These are phyloP conservation scores for Termitomyces sp. DNA, from an alignment of 768 basidiomycete species.

Conservation along the genomic window DNA sequence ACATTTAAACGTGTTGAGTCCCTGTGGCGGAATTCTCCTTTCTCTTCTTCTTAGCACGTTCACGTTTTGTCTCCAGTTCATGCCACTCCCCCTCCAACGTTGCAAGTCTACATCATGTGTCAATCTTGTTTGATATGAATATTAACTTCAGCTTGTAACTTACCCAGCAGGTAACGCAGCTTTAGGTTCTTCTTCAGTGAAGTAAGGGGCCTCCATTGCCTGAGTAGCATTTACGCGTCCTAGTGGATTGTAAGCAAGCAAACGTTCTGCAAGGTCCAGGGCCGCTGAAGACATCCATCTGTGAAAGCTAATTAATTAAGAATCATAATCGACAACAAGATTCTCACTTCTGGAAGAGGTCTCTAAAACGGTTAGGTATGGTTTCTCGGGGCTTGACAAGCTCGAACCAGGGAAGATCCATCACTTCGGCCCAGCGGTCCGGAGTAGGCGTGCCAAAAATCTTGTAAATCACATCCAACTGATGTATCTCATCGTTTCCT, in stretches of 20 bases:
- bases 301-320: constrained; percentile 1
- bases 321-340: not conserved
- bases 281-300: constrained; percentile 88
- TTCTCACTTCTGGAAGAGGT: constrained; percentile 80
- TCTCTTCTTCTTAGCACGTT: constrained; percentile 76
- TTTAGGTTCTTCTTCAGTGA: constrained; percentile 70
- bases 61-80: constrained; percentile 92
- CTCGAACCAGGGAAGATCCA: constrained; percentile 95
- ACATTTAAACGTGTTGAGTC: constrained; percentile 20
- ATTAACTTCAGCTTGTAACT: constrained; percentile 22
- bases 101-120: constrained; percentile 47
- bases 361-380: constrained; percentile 72
- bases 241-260: constrained; percentile 78
- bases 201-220: constrained; percentile 82
- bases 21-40: constrained; percentile 43
- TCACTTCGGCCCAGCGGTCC: constrained; percentile 78
- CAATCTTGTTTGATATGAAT: constrained; percentile 3
- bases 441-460: constrained; percentile 85
- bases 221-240: constrained; percentile 72
- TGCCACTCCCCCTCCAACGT: constrained; percentile 95
- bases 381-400: constrained; percentile 86
- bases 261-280: constrained; percentile 78
- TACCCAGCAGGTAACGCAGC: constrained; percentile 77
- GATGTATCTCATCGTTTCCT: constrained; percentile 96
- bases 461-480: constrained; percentile 89